Base-by-base conservation (phyloP, 495 filamentous ascomycete genomes). In the Margaritispora aquatica region DNA sequence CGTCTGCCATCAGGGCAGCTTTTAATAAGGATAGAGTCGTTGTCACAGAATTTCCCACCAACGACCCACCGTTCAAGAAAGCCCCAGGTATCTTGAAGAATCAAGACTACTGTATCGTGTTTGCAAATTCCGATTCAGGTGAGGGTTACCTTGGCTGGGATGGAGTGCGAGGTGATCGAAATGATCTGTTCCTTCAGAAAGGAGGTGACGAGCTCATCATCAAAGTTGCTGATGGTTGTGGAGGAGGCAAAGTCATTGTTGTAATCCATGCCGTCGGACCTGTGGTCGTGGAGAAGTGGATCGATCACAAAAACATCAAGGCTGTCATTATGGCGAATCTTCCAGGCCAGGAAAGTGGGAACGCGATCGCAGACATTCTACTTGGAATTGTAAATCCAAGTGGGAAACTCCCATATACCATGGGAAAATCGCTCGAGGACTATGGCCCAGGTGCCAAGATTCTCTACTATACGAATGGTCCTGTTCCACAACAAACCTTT, bases 191-290 rank as follows among this genome's bases (percentile, higher is more conserved):
- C 54, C 70, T 88, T 2, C 89, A 96, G 66, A 90, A 92, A 60
- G 84, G 81, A 20, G 89, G 92, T 11, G 88, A 94, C 56, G 69
- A 79, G 7, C 77, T 97, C 9, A 81, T 97, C 41, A 68, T 84
- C 24, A 69, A 80, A 8, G 90, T 96, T 1, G 88, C 90, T 0
- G 68, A 76, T 10, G 75, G 79, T 46, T 98, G 94, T 65, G 84
- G 85, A 27, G 71, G 73, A 21, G 86, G 84, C 48, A 80, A 77
- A 26, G 86, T 88, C 10, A 76, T 97, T 15, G 90, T 97, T 1
- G 81, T 97, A 22, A 75, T 97, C n/a, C 94, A 98, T 69, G 79
- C 94, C 1, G 88, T 97, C 22, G 94, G 94, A 0, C 91, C 94
- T 0, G 89, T 96, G 4, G 71, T 92, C 11, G 68, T 97, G 59